Evolutionary conservation across 1,284 basidiomycete genomes (phyloP), one percentile per base, ranked within the genome.

Genomic region (Flammula alnicola): DNA sequence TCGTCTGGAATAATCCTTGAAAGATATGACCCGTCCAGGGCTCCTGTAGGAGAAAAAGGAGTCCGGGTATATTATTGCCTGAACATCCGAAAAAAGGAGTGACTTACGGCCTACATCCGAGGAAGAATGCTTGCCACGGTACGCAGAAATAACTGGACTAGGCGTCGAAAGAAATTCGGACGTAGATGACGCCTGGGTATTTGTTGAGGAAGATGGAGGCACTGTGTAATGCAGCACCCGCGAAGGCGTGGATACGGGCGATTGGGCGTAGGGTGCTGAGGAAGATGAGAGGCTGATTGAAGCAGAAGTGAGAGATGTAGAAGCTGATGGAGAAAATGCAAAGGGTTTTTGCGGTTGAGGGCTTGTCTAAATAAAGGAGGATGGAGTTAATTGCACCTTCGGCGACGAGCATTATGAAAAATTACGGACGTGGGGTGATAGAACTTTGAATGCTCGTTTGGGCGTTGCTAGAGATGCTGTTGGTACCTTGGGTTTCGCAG

Each of bases 281-380:
- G 55, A 45, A 10, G 61, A 49, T 10, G 52, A 54, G 2, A 59
- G 52, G 14, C 42, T 46, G 5, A 56, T 46, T 19, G 53, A 54
- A 1, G 45, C 44, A 9, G 60, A 60, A 11, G 52, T 35, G 8
- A 53, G 39, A 5, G 60, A 55, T 3, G 60, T 49, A 20, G 60
- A 58, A 8, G 59, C 46, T 16, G 58, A 52, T 6, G 59, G 65
- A 3, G 68, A 73, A 45, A 74, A 72, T 12, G 73, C 67, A 57
- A 83, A 83, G 1, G 81, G 68, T 55, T 78, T 82, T 59, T 84
- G 82, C 0, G 67, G 64, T 54, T 81, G 79, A 6, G 82, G 80
- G 42, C 70, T 79, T 27, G 78, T 67, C 79, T 83, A 49, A 32
- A 17, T 14, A 26, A 20, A 41, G 11, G 12, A 53, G 17, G n/a